Conservation (phyloP, 2,329 filamentous ascomycete genomes). For the Microcyclospora pomicola region DNA sequence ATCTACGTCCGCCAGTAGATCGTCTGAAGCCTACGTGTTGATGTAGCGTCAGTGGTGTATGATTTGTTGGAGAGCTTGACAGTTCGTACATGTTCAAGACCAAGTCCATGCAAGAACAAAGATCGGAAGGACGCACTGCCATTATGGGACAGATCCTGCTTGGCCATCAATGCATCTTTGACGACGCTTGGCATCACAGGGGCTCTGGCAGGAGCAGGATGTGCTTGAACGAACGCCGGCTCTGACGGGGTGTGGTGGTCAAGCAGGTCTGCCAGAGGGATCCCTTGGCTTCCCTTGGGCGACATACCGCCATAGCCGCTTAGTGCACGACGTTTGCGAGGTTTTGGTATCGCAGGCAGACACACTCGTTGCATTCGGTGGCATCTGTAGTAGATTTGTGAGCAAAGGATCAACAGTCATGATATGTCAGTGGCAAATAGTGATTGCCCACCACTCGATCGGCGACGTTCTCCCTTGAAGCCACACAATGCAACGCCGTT, state of each 20-base stretch:
- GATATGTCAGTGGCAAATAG: too few relatives aligned
- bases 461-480: not conserved
- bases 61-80: not conserved
- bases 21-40: slow-evolving; percentile 6
- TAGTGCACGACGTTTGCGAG: slow-evolving; percentile 13
- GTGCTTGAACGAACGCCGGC: not conserved
- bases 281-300: slow-evolving; percentile 4
- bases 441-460: too few relatives aligned
- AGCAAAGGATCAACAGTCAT: slow-evolving; percentile 1
- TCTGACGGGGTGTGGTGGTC: slow-evolving; percentile 1
- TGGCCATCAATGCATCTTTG: slow-evolving; percentile 4
- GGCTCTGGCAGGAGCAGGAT: slow-evolving; percentile 3
- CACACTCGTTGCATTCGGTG: slow-evolving; percentile 16
- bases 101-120: slow-evolving; percentile 11
- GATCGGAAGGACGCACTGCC: slow-evolving; percentile 12
- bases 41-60: not conserved
- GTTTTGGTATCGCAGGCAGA: slow-evolving; percentile 13
- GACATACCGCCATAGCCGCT: slow-evolving; percentile 8
- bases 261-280: slow-evolving; percentile 10
- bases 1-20: slow-evolving; percentile 13
- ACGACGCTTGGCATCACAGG: slow-evolving; percentile 3
- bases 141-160: slow-evolving; percentile 11
- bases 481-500: not conserved
- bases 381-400: slow-evolving; percentile 11
- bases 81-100: slow-evolving; percentile 5